These are phyloP conservation scores for Trametes polyzona DNA, from an alignment of 1,284 basidiomycete genomes.

Conservation along the genomic window DNA sequence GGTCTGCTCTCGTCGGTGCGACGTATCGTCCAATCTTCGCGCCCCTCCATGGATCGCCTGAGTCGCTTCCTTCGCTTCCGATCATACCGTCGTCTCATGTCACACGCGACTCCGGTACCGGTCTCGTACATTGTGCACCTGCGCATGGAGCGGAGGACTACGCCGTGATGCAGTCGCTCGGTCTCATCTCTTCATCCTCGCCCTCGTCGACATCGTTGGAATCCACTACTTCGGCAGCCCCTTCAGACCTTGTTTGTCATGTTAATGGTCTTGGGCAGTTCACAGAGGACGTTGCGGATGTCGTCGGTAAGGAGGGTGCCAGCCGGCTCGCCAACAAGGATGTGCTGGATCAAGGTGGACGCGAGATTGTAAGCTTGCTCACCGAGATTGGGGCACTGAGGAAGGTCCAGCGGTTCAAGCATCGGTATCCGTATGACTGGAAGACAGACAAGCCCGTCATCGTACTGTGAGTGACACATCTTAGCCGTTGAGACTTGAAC, in stretches of 20 bases:
- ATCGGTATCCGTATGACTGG: constrained; percentile 98
- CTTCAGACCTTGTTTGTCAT: constrained; percentile 63
- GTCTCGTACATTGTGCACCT: constrained; percentile 94
- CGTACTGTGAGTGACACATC: constrained; percentile 71
- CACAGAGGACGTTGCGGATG: constrained; percentile 55
- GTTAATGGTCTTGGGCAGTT: constrained; percentile 86
- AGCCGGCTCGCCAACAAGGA: constrained; percentile 66
- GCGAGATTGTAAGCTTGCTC: constrained; percentile 68
- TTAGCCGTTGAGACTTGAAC: background rate
- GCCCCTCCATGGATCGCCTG: constrained; percentile 20
- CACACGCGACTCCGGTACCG: constrained; percentile 89
- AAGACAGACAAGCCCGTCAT: constrained; percentile 94
- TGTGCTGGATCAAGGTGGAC: constrained; percentile 76
- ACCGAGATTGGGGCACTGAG: constrained; percentile 62
- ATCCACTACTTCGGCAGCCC: background rate
- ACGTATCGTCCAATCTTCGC: constrained; percentile 75
- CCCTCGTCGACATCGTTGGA: background rate
- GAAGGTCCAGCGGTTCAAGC: constrained; percentile 75
- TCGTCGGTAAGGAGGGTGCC: constrained; percentile 52
- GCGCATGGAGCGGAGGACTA: constrained; percentile 97
- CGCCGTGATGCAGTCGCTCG: constrained; percentile 61
- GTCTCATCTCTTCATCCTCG: constrained; percentile 46
- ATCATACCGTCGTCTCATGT: constrained; percentile 74
- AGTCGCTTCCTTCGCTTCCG: constrained; percentile 36
- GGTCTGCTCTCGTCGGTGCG: constrained; percentile 66